Conservation (phyloP, 495 filamentous ascomycete genomes). For the Glonium stellatum region DNA sequence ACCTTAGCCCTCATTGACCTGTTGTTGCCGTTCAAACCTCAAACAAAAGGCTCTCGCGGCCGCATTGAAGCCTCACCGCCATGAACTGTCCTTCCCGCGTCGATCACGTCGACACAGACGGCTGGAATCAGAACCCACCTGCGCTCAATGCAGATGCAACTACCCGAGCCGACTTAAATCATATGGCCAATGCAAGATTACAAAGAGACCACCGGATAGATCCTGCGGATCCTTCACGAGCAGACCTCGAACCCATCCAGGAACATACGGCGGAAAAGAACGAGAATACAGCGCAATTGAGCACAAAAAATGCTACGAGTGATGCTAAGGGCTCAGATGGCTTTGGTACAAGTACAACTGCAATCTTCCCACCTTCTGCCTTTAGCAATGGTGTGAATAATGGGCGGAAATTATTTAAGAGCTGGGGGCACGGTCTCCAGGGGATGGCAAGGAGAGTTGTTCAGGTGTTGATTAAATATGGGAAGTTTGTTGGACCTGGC, state of each 20-base stretch:
- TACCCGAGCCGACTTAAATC: conserved; percentile 52
- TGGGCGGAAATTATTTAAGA: neutral
- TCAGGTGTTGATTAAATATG: conserved; percentile 52
- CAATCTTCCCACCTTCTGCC: too few species aligned
- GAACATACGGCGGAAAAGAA: conserved; percentile 1
- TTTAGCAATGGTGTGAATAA: neutral
- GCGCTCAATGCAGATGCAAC: conserved; percentile 48
- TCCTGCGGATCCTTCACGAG: conserved; percentile 20
- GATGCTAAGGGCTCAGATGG: neutral
- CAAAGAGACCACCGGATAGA: conserved; percentile 34
- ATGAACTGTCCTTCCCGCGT: conserved; percentile 54
- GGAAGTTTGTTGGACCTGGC: conserved; percentile 75
- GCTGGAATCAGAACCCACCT: conserved; percentile 54
- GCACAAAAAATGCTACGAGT: neutral
- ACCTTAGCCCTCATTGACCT: neutral
- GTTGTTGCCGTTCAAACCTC: neutral
- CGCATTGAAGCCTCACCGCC: conserved; percentile 3
- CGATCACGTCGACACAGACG: conserved; percentile 42
- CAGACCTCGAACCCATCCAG: conserved; percentile 16
- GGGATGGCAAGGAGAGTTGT: conserved; percentile 28
- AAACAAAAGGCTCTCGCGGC: neutral
- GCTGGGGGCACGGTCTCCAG: conserved; percentile 15
- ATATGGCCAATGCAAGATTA: conserved; percentile 48
- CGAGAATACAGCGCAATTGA: neutral
- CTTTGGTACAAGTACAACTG: too few species aligned